Percentiles rank a stretch among this genome's conserved stretches.
Evolutionary conservation across 176 grass and related monocot species (phyloP).

Genomic region (Cenchrus fungigraminus): DNA sequence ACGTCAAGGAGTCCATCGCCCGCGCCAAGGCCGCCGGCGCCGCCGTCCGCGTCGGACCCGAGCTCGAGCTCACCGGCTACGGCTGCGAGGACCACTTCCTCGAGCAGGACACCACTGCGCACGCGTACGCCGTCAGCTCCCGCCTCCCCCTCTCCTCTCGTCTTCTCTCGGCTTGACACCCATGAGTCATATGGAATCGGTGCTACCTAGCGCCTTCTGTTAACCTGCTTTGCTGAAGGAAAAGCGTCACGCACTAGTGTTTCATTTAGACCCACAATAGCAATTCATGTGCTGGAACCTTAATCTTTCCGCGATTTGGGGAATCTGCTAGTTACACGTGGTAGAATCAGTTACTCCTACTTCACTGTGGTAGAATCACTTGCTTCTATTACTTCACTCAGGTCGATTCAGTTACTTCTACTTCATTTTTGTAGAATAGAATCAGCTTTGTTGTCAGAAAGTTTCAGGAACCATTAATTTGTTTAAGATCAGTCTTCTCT

Average conservation of each 20-base stretch:
- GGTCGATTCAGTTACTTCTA: not conserved
- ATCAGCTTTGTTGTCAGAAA: not conserved
- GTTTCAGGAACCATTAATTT: not conserved
- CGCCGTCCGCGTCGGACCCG: constrained; percentile 69
- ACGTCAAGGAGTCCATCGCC: constrained; percentile 89
- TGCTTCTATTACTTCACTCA: not conserved
- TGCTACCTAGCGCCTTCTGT: not conserved
- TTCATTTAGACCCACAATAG: not conserved
- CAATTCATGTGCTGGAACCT: not conserved
- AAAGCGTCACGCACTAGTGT: not conserved
- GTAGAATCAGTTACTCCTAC: not conserved
- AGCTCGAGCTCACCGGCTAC: constrained; percentile 95
- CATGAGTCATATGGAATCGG: not conserved
- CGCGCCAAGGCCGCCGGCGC: constrained; percentile 71
- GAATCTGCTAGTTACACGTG: not conserved
- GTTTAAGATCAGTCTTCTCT: not conserved
- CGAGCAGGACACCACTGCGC: constrained; percentile 81
- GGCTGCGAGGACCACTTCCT: constrained; percentile 98
- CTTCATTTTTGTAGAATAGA: not conserved
- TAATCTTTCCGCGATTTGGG: not conserved
- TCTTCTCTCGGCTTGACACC: not conserved
- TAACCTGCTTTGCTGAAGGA: not conserved
- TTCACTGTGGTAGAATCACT: not conserved
- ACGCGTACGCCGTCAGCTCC: constrained; percentile 56
- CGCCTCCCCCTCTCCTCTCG: not conserved